Conservation (phyloP, 2,329 filamentous ascomycete species). For the Metarhizium rileyi region DNA sequence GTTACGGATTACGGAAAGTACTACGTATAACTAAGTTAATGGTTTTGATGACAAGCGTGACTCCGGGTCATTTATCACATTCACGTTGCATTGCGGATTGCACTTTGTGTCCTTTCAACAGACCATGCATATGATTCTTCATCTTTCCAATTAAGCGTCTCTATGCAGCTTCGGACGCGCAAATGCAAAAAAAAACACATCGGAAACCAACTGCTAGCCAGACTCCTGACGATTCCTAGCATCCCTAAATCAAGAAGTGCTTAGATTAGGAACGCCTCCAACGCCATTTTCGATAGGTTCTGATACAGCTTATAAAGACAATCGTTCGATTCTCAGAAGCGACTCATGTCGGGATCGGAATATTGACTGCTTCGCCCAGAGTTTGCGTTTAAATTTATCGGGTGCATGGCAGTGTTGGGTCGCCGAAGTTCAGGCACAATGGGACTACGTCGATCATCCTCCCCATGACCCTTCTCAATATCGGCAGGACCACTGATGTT, state of each 20-base stretch:
- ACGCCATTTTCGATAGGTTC: neutral
- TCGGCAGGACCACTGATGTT: constrained; percentile 27
- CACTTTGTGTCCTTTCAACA: neutral
- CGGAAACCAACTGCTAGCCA: neutral
- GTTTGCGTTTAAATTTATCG: constrained; percentile 26
- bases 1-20: no score
- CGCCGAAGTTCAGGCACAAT: constrained; percentile 45
- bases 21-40: no score
- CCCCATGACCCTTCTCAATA: constrained; percentile 23
- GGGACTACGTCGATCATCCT: constrained; percentile 36
- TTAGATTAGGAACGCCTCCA: neutral
- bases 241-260: neutral
- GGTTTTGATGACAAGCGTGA: no score
- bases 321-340: constrained; percentile 27
- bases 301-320: neutral
- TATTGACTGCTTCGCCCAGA: constrained; percentile 34
- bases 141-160: neutral
- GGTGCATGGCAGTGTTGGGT: constrained; percentile 49
- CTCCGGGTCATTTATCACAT: neutral
- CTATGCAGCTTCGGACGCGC: neutral
- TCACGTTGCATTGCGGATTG: neutral
- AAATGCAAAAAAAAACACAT: neutral
- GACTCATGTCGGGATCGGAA: constrained; percentile 40
- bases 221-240: neutral
- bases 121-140: neutral